Evolutionary conservation across 2,329 filamentous ascomycete genomes (phyloP), one percentile per base, ranked within the genome.

Genomic region (Hirsutella thompsonii): DNA sequence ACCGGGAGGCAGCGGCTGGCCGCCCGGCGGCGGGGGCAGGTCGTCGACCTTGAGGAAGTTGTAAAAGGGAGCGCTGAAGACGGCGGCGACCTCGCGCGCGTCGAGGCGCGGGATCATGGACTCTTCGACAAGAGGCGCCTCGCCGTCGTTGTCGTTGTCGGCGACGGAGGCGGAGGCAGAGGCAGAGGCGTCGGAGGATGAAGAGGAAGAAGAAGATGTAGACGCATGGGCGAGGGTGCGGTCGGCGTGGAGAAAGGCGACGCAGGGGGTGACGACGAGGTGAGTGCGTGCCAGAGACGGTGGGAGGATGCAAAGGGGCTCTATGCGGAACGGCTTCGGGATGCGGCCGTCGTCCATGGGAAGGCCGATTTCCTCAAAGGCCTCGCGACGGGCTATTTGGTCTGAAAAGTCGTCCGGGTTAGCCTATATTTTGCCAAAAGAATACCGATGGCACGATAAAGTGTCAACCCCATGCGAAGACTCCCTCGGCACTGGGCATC

Each of bases 321-420:
- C 89, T 49, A 96, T 81, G 41, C 72, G 70, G 63, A 94, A 95
- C 1, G 85, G 85, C 11, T 68, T 64, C 2, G 86, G 85, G 23
- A 94, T 71, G 44, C 75, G 74, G 43, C 58, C 52, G 54, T 88
- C 77, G 50, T 79, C 70, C 53, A 81, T 70, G 2, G 90, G 85
- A 3, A 96, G 76, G 1, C 90, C 90, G 48, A 96, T 94, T 59
- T 96, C 90, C 59, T 96, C 90, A 58, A 75, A 83, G 1, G 90
- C 89, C 68, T 96, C 90, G 47, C 90, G 78, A 19, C 90, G 78
- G 8, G 90, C 88, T 39, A 89, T 93, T 54, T 89, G 74, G 60
- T 86, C 86, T 62, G 68, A 26, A 26, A 11, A 11, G 23, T 26
- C 6, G 23, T 26, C 23, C 6, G 23, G 6, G 6, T 11, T 6